phyloP scores from a whole-genome alignment of 768 basidiomycete species.

The Cystofilobasidium macerans region DNA sequence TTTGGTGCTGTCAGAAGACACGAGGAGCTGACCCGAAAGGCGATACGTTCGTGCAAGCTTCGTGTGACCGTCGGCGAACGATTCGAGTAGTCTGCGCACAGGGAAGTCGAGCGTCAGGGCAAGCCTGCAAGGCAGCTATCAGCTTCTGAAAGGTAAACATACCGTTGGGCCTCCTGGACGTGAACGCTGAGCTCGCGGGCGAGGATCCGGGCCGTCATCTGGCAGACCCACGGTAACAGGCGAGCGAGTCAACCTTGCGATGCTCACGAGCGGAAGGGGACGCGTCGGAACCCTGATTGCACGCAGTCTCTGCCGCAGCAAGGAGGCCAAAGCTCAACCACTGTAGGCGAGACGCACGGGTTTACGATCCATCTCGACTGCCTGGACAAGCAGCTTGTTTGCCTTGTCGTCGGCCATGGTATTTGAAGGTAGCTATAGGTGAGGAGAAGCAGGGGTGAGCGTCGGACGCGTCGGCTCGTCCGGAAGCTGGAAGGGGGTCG shows the following conservation, averaged over 20 bases:
- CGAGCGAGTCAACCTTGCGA: background rate
- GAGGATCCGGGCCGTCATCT: background rate
- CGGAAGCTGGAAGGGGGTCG: too few relatives aligned
- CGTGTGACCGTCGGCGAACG: background rate
- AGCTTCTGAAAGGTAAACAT: background rate
- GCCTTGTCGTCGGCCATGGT: background rate
- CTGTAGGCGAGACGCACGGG: background rate
- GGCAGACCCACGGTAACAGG: background rate
- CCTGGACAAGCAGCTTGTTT: background rate
- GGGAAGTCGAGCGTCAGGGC: too few relatives aligned
- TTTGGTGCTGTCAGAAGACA: too few relatives aligned
- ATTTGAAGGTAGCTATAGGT: background rate
- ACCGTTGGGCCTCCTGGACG: background rate
- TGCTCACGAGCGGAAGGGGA: background rate
- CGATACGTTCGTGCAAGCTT: background rate
- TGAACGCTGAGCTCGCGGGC: background rate
- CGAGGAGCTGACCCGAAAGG: background rate
- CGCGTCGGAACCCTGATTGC: too few relatives aligned
- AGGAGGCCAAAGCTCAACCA: too few relatives aligned
- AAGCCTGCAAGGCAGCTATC: background rate
- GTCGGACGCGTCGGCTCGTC: background rate
- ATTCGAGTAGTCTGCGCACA: background rate
- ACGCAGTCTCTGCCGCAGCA: too few relatives aligned
- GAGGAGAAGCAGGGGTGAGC: background rate
- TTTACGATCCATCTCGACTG: background rate